These are phyloP conservation scores for Neoarthrinium moseri DNA, from an alignment of 2,329 filamentous ascomycete genomes.

Conservation along the genomic window DNA sequence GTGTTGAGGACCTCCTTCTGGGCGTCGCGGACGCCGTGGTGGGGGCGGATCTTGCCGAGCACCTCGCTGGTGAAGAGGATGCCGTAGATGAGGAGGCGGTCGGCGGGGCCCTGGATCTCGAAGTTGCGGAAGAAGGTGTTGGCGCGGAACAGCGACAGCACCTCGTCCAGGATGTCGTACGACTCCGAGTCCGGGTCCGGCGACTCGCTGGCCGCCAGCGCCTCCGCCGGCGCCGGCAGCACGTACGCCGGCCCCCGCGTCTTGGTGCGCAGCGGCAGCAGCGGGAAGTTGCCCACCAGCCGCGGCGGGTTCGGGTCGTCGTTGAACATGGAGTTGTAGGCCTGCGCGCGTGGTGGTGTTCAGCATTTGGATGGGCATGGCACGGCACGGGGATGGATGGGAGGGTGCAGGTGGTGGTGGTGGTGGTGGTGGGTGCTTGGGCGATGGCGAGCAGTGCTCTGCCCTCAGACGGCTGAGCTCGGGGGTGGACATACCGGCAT, in stretches of 20 bases:
- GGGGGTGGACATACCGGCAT: conserved; percentile 42
- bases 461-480: too few species aligned
- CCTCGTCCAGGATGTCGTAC: conserved; percentile 95
- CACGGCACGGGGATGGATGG: background rate
- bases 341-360: conserved; percentile 47
- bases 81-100: conserved; percentile 92
- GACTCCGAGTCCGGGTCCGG: conserved; percentile 85
- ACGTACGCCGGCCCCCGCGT: conserved; percentile 93
- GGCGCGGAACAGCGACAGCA: conserved; percentile 87
- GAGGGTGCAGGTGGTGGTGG: background rate
- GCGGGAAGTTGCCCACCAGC: conserved; percentile 83
- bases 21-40: conserved; percentile 58
- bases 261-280: conserved; percentile 91
- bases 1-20: conserved; percentile 81
- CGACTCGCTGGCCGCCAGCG: conserved; percentile 59
- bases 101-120: conserved; percentile 94
- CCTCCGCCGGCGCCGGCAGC: conserved; percentile 59
- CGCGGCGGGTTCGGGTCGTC: conserved; percentile 66
- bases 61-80: conserved; percentile 94
- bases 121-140: conserved; percentile 99
- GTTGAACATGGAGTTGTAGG: conserved; percentile 98
- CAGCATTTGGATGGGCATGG: background rate
- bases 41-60: conserved; percentile 80
- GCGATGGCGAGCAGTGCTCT: too few species aligned
- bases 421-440: too few species aligned